Evolutionary conservation across 805 yeast species (phyloP).

Genomic region (Metschnikowia drakensbergensis): DNA sequence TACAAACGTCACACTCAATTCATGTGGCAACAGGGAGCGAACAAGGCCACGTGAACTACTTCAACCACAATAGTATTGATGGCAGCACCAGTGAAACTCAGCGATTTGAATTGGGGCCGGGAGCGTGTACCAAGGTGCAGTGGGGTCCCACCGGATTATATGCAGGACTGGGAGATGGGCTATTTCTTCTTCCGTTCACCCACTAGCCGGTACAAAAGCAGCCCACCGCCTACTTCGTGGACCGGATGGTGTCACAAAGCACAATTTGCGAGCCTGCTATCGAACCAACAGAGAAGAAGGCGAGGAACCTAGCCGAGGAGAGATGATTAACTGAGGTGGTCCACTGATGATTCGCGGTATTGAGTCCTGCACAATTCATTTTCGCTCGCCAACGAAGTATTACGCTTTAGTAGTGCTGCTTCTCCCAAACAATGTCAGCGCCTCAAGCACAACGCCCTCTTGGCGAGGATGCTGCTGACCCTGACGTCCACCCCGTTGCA

Average conservation of each 20-base stretch:
- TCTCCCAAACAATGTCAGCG: not conserved
- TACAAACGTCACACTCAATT: not conserved
- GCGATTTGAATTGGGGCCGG: not conserved
- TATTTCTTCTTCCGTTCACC: not conserved
- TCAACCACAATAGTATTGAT: conserved; percentile 2
- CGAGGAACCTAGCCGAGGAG: too few relatives aligned
- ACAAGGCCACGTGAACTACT: conserved; percentile 5
- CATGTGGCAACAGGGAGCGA: conserved; percentile 12
- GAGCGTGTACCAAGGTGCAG: not conserved
- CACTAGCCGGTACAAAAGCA: not conserved
- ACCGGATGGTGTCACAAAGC: too few relatives aligned
- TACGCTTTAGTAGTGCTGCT: not conserved
- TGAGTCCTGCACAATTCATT: conserved; percentile 1
- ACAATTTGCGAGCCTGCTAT: too few relatives aligned
- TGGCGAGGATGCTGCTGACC: not conserved
- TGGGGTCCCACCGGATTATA: not conserved
- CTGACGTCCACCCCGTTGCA: too few relatives aligned
- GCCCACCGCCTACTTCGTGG: too few relatives aligned
- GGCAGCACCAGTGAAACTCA: not conserved
- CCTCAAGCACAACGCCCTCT: not conserved
- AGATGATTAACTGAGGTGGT: too few relatives aligned
- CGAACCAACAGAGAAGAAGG: too few relatives aligned
- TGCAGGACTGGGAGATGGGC: not conserved
- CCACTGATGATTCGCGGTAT: not conserved
- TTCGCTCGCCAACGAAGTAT: conserved; percentile 4